phyloP scores from a whole-genome alignment of 805 yeast genomes.

The Candida boidinii region DNA sequence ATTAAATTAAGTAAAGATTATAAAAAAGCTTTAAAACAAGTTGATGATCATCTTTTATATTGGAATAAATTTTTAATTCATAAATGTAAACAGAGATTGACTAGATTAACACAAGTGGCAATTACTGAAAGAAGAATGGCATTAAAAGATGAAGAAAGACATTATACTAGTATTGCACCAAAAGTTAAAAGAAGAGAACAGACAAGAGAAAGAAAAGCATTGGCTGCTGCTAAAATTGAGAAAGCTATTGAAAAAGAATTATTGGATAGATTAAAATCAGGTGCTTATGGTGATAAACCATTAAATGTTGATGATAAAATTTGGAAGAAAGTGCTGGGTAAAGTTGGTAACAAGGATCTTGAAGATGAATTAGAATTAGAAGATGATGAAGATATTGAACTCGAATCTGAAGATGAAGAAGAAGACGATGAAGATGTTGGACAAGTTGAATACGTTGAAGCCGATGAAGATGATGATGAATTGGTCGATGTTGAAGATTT shows the following conservation, averaged over 20 bases:
- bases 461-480: conserved; percentile 83
- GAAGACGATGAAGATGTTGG: conserved; percentile 40
- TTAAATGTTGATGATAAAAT: conserved; percentile 91
- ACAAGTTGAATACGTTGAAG: conserved; percentile 84
- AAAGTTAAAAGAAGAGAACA: conserved; percentile 93
- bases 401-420: not conserved
- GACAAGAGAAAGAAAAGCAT: conserved; percentile 91
- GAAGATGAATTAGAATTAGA: conserved; percentile 32
- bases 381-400: not conserved
- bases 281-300: conserved; percentile 98
- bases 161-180: conserved; percentile 84
- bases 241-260: conserved; percentile 94
- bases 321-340: conserved; percentile 89
- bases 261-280: conserved; percentile 88
- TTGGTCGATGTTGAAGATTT: conserved; percentile 89
- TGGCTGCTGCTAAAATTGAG: conserved; percentile 94
- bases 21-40: conserved; percentile 77
- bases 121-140: conserved; percentile 92
- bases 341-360: conserved; percentile 40
- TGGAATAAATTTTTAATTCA: conserved; percentile 91
- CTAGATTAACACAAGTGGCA: conserved; percentile 91
- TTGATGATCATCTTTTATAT: conserved; percentile 78
- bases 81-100: conserved; percentile 93
- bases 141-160: conserved; percentile 84
- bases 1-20: conserved; percentile 85